Evolutionary conservation across 2,329 filamentous ascomycete genomes (phyloP).

Genomic region (Colletotrichum navitas): DNA sequence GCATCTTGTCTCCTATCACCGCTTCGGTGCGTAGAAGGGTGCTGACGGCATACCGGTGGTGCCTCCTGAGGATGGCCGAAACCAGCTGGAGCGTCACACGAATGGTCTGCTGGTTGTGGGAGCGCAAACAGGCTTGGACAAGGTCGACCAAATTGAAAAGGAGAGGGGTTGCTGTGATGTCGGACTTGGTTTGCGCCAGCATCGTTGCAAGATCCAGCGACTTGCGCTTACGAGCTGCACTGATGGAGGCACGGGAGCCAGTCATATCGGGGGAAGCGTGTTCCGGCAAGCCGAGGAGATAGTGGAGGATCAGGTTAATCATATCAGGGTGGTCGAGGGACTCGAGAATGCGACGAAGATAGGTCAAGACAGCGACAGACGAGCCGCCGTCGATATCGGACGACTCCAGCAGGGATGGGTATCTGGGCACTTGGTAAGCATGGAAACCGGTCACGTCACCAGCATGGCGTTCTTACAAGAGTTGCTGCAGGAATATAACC

Average conservation of each 20-base stretch:
- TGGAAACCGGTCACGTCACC: constrained; percentile 25
- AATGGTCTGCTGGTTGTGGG: constrained; percentile 88
- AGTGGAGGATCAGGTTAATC: constrained; percentile 92
- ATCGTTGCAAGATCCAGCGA: constrained; percentile 89
- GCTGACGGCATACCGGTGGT: constrained; percentile 87
- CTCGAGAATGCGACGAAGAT: constrained; percentile 90
- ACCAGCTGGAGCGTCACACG: constrained; percentile 89
- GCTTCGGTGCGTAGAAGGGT: constrained; percentile 79
- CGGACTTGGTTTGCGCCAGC: constrained; percentile 76
- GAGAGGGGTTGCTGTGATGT: constrained; percentile 80
- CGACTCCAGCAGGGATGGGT: constrained; percentile 94
- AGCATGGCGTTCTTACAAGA: constrained; percentile 72
- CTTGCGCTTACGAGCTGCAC: constrained; percentile 83
- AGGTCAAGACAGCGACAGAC: constrained; percentile 94
- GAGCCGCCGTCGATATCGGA: constrained; percentile 98
- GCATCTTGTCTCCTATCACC: constrained; percentile 64
- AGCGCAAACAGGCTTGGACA: constrained; percentile 85
- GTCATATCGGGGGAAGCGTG: constrained; percentile 53
- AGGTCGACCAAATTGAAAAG: constrained; percentile 96
- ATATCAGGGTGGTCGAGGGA: constrained; percentile 93
- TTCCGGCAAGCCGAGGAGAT: constrained; percentile 86
- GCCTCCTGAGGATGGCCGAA: constrained; percentile 86
- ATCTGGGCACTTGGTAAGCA: constrained; percentile 64
- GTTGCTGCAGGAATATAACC: constrained; percentile 93
- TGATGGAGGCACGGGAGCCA: constrained; percentile 65